Percentiles rank a stretch among this genome's conserved stretches.
These are phyloP conservation scores for Beauveria pseudobassiana DNA, from an alignment of 2,329 filamentous ascomycete species.

Conservation along the genomic window DNA sequence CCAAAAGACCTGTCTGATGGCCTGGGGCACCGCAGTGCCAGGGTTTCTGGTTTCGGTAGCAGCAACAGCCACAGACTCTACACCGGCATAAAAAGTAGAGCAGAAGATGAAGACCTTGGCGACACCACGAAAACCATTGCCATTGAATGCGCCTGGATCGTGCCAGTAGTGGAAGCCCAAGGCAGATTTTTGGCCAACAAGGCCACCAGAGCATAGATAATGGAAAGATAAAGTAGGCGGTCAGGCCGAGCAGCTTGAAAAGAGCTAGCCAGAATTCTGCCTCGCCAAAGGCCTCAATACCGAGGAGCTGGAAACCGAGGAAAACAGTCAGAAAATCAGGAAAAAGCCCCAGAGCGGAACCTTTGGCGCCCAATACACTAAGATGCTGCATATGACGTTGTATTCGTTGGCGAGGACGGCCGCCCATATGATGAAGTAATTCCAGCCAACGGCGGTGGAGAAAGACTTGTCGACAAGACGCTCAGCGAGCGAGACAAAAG, in stretches of 20 bases:
- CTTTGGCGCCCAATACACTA: slow-evolving; percentile 57
- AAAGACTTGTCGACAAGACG: slow-evolving; percentile 66
- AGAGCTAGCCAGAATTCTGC: slow-evolving; percentile 74
- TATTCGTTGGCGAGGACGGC: slow-evolving; percentile 63
- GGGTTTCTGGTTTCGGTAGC: slow-evolving; percentile 55
- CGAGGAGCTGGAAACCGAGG: slow-evolving; percentile 60
- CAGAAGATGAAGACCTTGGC: slow-evolving; percentile 62
- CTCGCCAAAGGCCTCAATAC: slow-evolving; percentile 69
- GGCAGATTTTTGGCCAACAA: slow-evolving; percentile 46
- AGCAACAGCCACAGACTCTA: slow-evolving; percentile 55
- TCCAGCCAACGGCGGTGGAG: slow-evolving; percentile 62
- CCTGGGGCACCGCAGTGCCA: slow-evolving; percentile 45
- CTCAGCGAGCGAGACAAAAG: slow-evolving; percentile 63
- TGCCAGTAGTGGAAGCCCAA: slow-evolving; percentile 68
- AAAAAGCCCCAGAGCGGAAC: slow-evolving; percentile 62
- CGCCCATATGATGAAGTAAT: slow-evolving; percentile 63
- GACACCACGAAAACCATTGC: slow-evolving; percentile 58
- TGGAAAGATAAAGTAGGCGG: slow-evolving; percentile 70
- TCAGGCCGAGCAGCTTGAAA: slow-evolving; percentile 61
- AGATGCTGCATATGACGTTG: slow-evolving; percentile 59
- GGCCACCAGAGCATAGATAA: slow-evolving; percentile 65
- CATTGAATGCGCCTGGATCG: slow-evolving; percentile 59
- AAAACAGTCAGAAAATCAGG: slow-evolving; percentile 67
- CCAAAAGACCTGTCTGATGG: slow-evolving; percentile 54
- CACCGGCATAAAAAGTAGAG: slow-evolving; percentile 64